phyloP scores from a whole-genome alignment of 306 rosid genomes.

The Casuarina glauca region DNA sequence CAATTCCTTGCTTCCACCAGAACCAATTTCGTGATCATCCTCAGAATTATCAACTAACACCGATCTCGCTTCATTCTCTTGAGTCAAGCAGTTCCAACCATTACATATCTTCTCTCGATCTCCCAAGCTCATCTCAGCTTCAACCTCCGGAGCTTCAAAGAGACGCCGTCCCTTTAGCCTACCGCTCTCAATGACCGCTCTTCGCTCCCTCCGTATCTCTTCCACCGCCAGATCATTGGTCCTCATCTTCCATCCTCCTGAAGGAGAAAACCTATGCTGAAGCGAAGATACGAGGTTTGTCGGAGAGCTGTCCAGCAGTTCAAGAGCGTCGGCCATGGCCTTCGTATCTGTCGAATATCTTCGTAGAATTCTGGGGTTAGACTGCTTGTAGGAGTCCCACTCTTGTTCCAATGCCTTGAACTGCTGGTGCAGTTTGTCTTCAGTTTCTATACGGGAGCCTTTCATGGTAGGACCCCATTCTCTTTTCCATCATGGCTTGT shows the following conservation, averaged over 20 bases:
- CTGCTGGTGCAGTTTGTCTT: constrained; percentile 26
- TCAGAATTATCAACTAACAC: constrained; percentile 21
- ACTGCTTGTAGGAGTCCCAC: constrained; percentile 47
- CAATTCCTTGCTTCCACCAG: constrained; percentile 25
- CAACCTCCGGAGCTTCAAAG: constrained; percentile 25
- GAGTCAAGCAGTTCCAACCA: constrained; percentile 7
- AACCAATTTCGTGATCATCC: constrained; percentile 3
- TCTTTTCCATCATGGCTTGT: background rate
- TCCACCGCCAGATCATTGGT: constrained; percentile 23
- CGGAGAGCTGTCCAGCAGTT: constrained; percentile 36
- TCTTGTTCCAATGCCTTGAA: constrained; percentile 44
- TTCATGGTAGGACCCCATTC: constrained; percentile 43
- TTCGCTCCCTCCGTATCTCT: constrained; percentile 45
- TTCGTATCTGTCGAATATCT: background rate
- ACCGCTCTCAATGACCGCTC: constrained; percentile 44
- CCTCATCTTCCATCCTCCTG: constrained; percentile 25
- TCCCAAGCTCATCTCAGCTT: constrained; percentile 1
- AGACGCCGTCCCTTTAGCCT: constrained; percentile 52
- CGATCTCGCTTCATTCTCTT: constrained; percentile 43
- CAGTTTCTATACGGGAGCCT: constrained; percentile 12
- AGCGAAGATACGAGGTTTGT: constrained; percentile 47
- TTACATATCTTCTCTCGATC: background rate
- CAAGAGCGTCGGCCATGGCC: constrained; percentile 20
- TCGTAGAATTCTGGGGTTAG: constrained; percentile 27
- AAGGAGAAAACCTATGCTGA: constrained; percentile 33